Conservation (phyloP, 2,329 filamentous ascomycete genomes). For the Achaetomium macrosporum region DNA sequence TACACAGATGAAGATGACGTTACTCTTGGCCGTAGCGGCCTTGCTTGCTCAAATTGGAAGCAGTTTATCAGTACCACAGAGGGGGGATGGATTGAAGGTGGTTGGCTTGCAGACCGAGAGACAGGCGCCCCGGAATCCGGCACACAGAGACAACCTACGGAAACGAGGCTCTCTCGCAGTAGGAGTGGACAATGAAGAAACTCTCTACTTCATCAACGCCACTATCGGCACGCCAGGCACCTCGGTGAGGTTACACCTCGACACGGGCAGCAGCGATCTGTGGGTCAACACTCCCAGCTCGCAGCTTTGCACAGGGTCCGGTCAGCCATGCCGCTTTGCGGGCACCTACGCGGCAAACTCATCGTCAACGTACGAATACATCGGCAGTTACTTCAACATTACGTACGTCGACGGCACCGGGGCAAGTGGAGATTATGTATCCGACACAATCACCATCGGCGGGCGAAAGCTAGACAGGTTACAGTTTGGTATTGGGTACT, state of each 20-base stretch:
- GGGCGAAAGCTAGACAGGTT: constrained; percentile 47
- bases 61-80: constrained; percentile 28
- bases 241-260: constrained; percentile 52
- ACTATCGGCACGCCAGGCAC: constrained; percentile 58
- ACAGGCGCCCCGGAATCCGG: constrained; percentile 35
- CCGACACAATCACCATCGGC: constrained; percentile 62
- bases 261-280: constrained; percentile 64
- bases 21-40: constrained; percentile 28
- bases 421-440: constrained; percentile 72
- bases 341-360: constrained; percentile 64
- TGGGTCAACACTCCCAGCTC: constrained; percentile 65
- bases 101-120: constrained; percentile 42
- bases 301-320: constrained; percentile 45
- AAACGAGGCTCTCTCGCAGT: constrained; percentile 41
- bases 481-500: constrained; percentile 70
- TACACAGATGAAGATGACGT: constrained; percentile 33
- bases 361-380: constrained; percentile 70
- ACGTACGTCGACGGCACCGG: constrained; percentile 78
- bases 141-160: constrained; percentile 40
- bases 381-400: constrained; percentile 78
- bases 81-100: constrained; percentile 37
- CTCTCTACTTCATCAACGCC: constrained; percentile 59
- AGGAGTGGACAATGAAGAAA: constrained; percentile 54
- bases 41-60: constrained; percentile 26
- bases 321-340: constrained; percentile 50